These are phyloP conservation scores for Hylodesmum podocarpum DNA, from an alignment of 306 rosid species.

Conservation along the genomic window DNA sequence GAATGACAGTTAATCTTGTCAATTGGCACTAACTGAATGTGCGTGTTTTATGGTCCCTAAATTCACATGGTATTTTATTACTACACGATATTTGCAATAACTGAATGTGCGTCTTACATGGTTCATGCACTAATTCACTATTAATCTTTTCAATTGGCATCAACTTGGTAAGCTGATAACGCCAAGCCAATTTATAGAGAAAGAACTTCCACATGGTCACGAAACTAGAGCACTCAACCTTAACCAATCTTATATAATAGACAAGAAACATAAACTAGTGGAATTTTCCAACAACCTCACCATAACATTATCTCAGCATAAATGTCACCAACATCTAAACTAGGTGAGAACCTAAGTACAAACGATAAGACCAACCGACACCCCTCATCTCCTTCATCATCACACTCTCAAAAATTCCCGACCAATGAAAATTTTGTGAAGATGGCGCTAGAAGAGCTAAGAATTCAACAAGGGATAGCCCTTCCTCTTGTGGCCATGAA, in stretches of 20 bases:
- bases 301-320: constrained; percentile 16
- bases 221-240: constrained; percentile 45
- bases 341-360: constrained; percentile 27
- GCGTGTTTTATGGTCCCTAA: too few relatives aligned
- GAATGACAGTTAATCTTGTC: too few relatives aligned
- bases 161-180: background rate
- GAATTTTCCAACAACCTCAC: constrained; percentile 9
- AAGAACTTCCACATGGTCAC: constrained; percentile 25
- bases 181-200: constrained; percentile 11
- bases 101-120: background rate
- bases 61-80: background rate
- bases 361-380: constrained; percentile 4
- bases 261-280: background rate
- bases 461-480: constrained; percentile 44
- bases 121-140: constrained; percentile 52
- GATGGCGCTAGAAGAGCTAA: constrained; percentile 50
- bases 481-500: constrained; percentile 69
- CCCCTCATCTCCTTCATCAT: constrained; percentile 13
- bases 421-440: constrained; percentile 9
- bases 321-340: constrained; percentile 40
- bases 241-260: constrained; percentile 18
- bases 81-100: background rate
- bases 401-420: constrained; percentile 29
- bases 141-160: constrained; percentile 27
- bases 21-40: too few relatives aligned